Evolutionary conservation across 441 rosid genomes (phyloP).

Genomic region (Arabidopsis lyrata): DNA sequence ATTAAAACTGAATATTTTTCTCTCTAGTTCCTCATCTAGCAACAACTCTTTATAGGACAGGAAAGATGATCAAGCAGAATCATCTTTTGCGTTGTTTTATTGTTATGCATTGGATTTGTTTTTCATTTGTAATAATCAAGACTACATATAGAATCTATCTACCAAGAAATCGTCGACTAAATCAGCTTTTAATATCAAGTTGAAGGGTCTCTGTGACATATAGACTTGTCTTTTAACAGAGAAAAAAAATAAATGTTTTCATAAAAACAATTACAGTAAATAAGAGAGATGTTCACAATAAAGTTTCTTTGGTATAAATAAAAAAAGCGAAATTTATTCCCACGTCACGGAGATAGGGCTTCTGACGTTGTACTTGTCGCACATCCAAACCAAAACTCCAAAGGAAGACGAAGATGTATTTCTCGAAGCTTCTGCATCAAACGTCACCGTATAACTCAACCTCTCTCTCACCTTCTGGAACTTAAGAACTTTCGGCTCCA

Average conservation of each 20-base stretch:
- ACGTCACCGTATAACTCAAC: conserved; percentile 57
- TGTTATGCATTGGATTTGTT: conserved; percentile 31
- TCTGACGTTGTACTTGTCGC: conserved; percentile 61
- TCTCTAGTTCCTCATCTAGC: conserved; percentile 15
- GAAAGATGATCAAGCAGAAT: conserved; percentile 10
- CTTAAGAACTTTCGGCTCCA: conserved; percentile 49
- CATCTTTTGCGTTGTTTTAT: conserved; percentile 12
- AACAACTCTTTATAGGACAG: conserved; percentile 32
- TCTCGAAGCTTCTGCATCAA: conserved; percentile 28
- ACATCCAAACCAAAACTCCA: conserved; percentile 67
- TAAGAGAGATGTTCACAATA: neutral
- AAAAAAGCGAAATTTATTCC: conserved; percentile 41
- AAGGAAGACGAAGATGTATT: conserved; percentile 42
- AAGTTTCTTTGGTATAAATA: neutral
- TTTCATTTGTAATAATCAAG: conserved; percentile 21
- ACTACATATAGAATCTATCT: neutral
- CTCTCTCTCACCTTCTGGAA: conserved; percentile 54
- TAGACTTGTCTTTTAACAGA: neutral
- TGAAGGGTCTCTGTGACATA: neutral
- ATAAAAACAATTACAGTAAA: neutral
- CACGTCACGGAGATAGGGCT: conserved; percentile 80
- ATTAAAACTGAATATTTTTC: neutral
- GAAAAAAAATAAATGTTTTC: neutral
- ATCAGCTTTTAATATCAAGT: neutral
- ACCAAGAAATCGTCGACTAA: neutral